These are phyloP conservation scores for Termitomyces sp. DNA, from an alignment of 768 basidiomycete genomes.

Conservation along the genomic window DNA sequence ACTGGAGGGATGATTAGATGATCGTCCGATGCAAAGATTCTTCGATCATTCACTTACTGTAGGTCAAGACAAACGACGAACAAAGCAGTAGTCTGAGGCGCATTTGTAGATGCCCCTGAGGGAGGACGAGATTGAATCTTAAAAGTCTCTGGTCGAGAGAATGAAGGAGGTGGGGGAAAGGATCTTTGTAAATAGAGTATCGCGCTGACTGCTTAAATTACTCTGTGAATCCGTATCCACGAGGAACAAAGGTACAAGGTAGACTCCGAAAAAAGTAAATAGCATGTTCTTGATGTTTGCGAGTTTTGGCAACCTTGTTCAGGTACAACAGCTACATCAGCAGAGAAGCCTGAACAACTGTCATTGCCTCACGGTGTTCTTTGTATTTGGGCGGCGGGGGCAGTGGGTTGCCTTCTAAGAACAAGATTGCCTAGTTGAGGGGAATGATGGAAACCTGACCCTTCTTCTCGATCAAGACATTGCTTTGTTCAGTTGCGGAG, in stretches of 20 bases:
- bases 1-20: constrained; percentile 4
- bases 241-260: constrained; percentile 11
- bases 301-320: constrained; percentile 2
- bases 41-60: constrained; percentile 9
- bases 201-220: neutral
- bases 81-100: constrained; percentile 1
- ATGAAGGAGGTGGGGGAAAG: neutral
- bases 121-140: neutral
- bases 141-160: neutral
- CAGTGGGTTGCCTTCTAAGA: neutral
- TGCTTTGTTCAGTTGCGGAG: constrained; percentile 5
- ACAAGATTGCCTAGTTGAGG: neutral
- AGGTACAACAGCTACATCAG: neutral
- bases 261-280: constrained; percentile 9
- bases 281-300: neutral
- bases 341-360: neutral
- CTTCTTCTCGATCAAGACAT: constrained; percentile 10
- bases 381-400: constrained; percentile 6
- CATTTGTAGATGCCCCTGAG: constrained; percentile 4
- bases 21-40: neutral
- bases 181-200: neutral
- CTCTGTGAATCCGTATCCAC: neutral
- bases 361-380: neutral
- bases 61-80: constrained; percentile 9
- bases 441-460: neutral